Evolutionary conservation across 129 eudicot genomes (phyloP).

Genomic region (Calendula officinalis): DNA sequence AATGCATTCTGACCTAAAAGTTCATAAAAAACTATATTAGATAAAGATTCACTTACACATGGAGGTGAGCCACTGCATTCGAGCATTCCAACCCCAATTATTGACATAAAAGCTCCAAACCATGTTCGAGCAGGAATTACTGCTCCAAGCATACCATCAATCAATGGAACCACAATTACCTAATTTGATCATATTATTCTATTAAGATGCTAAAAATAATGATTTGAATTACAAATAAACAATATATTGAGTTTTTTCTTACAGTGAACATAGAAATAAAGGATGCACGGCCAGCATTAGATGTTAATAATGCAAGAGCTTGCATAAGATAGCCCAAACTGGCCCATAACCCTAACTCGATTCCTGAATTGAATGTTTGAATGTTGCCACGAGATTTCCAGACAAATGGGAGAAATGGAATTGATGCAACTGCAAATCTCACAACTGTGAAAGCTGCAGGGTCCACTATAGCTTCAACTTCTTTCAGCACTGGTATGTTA

Average conservation of each 20-base stretch:
- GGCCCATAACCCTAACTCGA: conserved; percentile 83
- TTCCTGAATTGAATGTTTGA: conserved; percentile 60
- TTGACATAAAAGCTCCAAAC: conserved; percentile 80
- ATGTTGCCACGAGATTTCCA: conserved; percentile 49
- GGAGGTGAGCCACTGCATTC: conserved; percentile 47
- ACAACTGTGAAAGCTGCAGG: conserved; percentile 71
- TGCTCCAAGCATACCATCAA: conserved; percentile 85
- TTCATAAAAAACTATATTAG: neutral
- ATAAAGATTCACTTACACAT: conserved; percentile 27
- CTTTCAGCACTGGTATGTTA: conserved; percentile 74
- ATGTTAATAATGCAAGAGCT: conserved; percentile 76
- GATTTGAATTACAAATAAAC: neutral
- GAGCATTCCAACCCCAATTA: conserved; percentile 40
- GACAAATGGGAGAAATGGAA: conserved; percentile 74
- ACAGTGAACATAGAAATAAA: conserved; percentile 77
- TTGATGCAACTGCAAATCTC: conserved; percentile 63
- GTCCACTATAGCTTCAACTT: conserved; percentile 66
- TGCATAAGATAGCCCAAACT: conserved; percentile 84
- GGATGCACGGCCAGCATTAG: conserved; percentile 87
- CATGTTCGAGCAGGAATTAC: conserved; percentile 63
- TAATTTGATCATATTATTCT: conserved; percentile 25
- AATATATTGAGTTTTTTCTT: conserved; percentile 28
- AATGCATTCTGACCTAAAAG: neutral
- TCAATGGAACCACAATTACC: conserved; percentile 84
- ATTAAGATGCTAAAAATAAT: neutral